phyloP scores from a whole-genome alignment of 208 protist genomes.

The Leishmania gerbilli region DNA sequence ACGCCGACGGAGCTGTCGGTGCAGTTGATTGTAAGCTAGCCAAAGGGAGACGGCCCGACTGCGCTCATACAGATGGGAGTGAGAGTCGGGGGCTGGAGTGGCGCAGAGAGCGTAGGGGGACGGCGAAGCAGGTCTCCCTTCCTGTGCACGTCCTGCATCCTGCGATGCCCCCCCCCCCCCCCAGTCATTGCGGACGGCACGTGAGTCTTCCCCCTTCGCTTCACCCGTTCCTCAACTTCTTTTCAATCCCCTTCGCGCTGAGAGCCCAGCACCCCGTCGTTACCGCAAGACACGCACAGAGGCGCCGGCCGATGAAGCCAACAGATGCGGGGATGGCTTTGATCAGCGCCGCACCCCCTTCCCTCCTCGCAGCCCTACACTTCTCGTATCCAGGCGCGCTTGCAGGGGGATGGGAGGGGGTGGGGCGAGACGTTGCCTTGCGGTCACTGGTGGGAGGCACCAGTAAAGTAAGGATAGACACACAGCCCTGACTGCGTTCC shows the following conservation, averaged over 20 bases:
- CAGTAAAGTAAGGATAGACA: neutral
- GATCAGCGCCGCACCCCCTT: neutral
- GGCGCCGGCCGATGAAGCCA: neutral
- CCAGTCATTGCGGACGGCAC: neutral
- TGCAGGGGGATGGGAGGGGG: neutral
- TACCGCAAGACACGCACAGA: too few relatives aligned
- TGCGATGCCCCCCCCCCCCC: neutral
- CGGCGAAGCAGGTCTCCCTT: neutral
- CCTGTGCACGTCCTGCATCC: neutral
- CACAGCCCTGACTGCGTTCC: neutral
- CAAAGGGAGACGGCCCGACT: neutral
- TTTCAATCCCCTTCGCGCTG: neutral
- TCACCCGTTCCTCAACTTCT: neutral
- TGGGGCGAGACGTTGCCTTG: neutral
- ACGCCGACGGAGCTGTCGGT: slow-evolving; percentile 31
- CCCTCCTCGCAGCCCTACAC: neutral
- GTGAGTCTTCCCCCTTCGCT: neutral
- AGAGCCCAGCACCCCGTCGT: neutral
- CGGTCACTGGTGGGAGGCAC: neutral
- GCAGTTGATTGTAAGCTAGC: slow-evolving; percentile 44
- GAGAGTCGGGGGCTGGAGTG: neutral
- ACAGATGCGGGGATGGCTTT: neutral
- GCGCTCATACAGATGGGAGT: neutral
- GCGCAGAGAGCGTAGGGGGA: neutral
- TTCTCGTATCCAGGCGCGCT: neutral